A percentile compares a stretch with the other conserved stretches of the same genome.
Evolutionary conservation across 2,329 filamentous ascomycete genomes (phyloP).

Genomic region (Endocalyx cinctus): DNA sequence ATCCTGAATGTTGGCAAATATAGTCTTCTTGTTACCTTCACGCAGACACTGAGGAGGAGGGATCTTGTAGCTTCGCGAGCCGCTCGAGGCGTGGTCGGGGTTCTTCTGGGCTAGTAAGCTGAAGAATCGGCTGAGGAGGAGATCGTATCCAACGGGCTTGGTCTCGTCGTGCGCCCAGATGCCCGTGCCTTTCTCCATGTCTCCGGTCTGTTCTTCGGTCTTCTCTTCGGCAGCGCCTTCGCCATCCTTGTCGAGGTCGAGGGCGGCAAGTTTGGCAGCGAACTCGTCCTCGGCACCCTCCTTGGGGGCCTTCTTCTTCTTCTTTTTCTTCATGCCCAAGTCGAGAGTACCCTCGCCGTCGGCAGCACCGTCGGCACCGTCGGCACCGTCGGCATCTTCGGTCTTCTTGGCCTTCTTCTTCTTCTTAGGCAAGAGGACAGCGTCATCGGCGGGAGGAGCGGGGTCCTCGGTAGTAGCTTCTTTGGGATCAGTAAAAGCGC

Average conservation of each 20-base stretch:
- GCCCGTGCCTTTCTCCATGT: conserved; percentile 79
- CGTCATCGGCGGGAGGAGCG: conserved; percentile 44
- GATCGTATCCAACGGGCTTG: conserved; percentile 74
- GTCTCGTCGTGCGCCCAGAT: conserved; percentile 83
- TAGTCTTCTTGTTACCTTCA: conserved; percentile 99
- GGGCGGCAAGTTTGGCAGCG: conserved; percentile 57
- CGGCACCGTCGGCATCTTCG: conserved; percentile 42
- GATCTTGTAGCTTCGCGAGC: conserved; percentile 96
- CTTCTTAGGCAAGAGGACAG: conserved; percentile 67
- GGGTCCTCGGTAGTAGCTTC: conserved; percentile 35
- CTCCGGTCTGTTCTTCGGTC: conserved; percentile 59
- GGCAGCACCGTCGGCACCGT: conserved; percentile 50
- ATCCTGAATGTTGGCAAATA: conserved; percentile 98
- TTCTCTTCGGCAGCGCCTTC: conserved; percentile 42
- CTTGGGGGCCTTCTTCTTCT: conserved; percentile 43
- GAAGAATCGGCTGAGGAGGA: conserved; percentile 91
- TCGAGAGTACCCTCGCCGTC: conserved; percentile 51
- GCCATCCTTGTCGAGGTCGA: conserved; percentile 56
- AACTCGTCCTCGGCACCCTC: conserved; percentile 48
- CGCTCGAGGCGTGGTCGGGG: conserved; percentile 86
- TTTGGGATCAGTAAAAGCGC: conserved; percentile 48
- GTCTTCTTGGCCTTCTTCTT: conserved; percentile 56
- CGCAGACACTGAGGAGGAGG: conserved; percentile 96
- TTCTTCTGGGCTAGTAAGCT: conserved; percentile 91
- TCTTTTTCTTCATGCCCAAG: conserved; percentile 83